These are phyloP conservation scores for Basipetospora sp. DNA, from an alignment of 2,329 filamentous ascomycete genomes.

Conservation along the genomic window DNA sequence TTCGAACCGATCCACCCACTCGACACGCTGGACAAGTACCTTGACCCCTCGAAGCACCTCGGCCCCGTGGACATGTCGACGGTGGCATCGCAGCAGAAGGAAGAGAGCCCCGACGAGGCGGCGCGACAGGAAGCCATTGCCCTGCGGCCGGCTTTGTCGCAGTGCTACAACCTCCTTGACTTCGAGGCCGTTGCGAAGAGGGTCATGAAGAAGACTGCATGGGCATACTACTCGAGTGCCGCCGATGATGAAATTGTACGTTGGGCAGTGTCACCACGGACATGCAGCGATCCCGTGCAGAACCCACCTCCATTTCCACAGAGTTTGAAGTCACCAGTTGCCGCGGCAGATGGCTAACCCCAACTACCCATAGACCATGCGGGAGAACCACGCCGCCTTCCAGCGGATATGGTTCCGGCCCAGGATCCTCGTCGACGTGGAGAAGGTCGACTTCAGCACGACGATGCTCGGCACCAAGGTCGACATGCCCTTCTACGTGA, in stretches of 20 bases:
- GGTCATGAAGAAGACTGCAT: slow-evolving; percentile 91
- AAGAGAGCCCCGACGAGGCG: slow-evolving; percentile 36
- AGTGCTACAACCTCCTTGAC: slow-evolving; percentile 89
- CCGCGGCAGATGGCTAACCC: neutral
- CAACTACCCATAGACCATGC: slow-evolving; percentile 50
- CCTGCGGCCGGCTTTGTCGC: slow-evolving; percentile 63
- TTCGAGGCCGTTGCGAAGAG: slow-evolving; percentile 84
- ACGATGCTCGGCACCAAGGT: slow-evolving; percentile 85
- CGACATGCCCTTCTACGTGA: slow-evolving; percentile 86
- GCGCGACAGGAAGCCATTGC: slow-evolving; percentile 60
- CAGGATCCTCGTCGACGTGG: slow-evolving; percentile 74
- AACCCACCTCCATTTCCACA: too few species aligned
- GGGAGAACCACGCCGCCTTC: slow-evolving; percentile 89
- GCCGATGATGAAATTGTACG: slow-evolving; percentile 39
- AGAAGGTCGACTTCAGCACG: slow-evolving; percentile 70
- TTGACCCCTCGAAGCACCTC: slow-evolving; percentile 72
- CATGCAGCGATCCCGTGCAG: too few species aligned
- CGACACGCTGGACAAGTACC: slow-evolving; percentile 74
- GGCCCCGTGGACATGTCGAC: slow-evolving; percentile 81
- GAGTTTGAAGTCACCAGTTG: too few species aligned
- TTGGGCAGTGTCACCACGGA: too few species aligned
- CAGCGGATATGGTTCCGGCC: slow-evolving; percentile 97
- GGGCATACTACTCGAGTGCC: slow-evolving; percentile 94
- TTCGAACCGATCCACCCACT: slow-evolving; percentile 81
- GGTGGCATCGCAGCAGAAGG: slow-evolving; percentile 52